Evolutionary conservation across 768 basidiomycete species (phyloP), one percentile per base, ranked within the genome.

Genomic region (Rhizopogon roseolus): DNA sequence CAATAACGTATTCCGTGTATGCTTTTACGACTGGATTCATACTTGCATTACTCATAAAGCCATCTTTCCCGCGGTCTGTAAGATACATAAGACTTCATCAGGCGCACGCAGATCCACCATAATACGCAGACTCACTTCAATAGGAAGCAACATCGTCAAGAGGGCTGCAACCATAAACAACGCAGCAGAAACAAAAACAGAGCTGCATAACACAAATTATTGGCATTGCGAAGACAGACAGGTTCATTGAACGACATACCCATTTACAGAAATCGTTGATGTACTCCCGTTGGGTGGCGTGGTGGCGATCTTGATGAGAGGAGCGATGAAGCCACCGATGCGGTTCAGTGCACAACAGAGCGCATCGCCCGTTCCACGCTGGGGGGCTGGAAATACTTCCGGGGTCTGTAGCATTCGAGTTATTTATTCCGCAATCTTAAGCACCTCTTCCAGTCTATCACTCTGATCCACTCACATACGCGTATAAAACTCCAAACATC

Each of bases 311-410:
- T 78, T 77, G 62, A 79, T 76, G 38, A 78, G 67, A 28, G 79
- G 79, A 0, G 77, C 71, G 34, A 79, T 72, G 50, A 80, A 65
- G 10, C 76, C 79, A 34, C 72, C 73, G 39, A 78, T 70, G 36
- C 77, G 71, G 60, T 81, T 81, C 58, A 80, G 70, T 14, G 72
- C 76, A 55, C 72, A 73, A 57, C 65, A 76, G 58, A 73, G 73
- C 3, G 80, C 80, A 52, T 80, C 76, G 9, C 79, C 80, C 0
- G 80, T 81, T 3, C 81, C 81, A 36, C 81, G 74, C 57, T 80
- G 78, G 3, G 79, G 76, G 0, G 79, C 78, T 0, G 81, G 78
- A 68, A 84, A 83, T 17, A 80, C 77, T 60, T 83, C 81, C 1
- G 81, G 81, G 7, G 81, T 82, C 58, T 36, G 8, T 5, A 48